Evolutionary conservation across 495 filamentous ascomycete species (phyloP), one percentile per base, ranked within the genome.

Genomic region (Aspergillus funiculosus): DNA sequence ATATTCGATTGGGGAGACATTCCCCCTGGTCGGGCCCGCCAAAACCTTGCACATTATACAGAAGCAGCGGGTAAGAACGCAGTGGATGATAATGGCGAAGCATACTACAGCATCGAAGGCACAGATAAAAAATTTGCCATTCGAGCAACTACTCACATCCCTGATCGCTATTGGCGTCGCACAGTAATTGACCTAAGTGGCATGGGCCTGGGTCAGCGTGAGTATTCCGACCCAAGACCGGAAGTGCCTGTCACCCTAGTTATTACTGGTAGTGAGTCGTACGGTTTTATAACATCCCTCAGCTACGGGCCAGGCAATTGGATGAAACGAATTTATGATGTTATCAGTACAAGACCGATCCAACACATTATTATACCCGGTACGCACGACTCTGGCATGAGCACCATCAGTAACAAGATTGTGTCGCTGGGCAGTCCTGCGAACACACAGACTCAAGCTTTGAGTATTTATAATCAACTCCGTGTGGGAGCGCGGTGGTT

Each of bases 1-100:
- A 39, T 14, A n/a, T 48, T 48, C 15, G 29, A 41, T 28, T 48
- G 46, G 46, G 46, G 37, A n/a, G 46, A 48, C 17, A 41, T 48
- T 10, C 46, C 46, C 8, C 9, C 37, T 20, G 46, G 46, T 29
- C 28, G 38, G 4, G 20, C 46, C 20, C 37, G 46, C 29, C 46
- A 48, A 18, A 48, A 48, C 20, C 35, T 39, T 21, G 46, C 29
- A 9, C 35, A 48, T 30, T 48, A 48, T 15, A 35, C 46, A 5
- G 22, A 24, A 6, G 20, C 14, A 11, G 13, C 9, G 3, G 28
- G 37, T 15, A 30, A 27, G 36, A 48, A 41, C 17, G 17, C 17
- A 1, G 46, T 48, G 4, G 46, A 48, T 22, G 27, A 27, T 9
- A 34, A 34, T 15, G 46, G 46, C 14, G 46, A 48, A 35, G 46